Evolutionary conservation across 176 grass and related monocot genomes (phyloP), one percentile per base, ranked within the genome.

Genomic region (Oryza meyeriana): DNA sequence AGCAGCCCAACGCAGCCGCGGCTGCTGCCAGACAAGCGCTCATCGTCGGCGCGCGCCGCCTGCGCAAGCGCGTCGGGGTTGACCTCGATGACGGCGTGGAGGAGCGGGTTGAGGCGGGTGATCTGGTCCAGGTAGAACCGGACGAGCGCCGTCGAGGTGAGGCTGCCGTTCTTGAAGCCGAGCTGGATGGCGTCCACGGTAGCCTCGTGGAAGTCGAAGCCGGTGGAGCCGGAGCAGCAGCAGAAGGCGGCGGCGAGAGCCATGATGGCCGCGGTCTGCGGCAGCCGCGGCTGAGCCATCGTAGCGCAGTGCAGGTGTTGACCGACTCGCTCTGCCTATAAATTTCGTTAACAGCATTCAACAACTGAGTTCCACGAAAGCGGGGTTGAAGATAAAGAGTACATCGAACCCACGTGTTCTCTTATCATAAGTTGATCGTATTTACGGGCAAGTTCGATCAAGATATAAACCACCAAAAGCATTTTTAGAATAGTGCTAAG

Each of bases 121-220:
- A 91, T 91, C 28, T 9, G 7, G 18, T 45, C 52, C 16, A 91
- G 75, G 85, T 91, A 84, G 16, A 84, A 74, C 25, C 50, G 28
- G 44, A 82, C 79, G 10, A 95, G 85, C 12, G 79, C 83, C 12
- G 41, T 17, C 31, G 89, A 89, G 50, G 84, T 94, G 48, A 94
- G 89, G 29, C 39, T 84, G 44, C 83, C 82, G 79, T 84, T 83
- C 63, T 1, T 14, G 71, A 90, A 95, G 20, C 85, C 93, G 5
- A 34, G 79, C 22, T 90, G 90, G 75, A 94, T 87, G 72, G 34
- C 65, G 10, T 89, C 92, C 17, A 92, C 8, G 55, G 90, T 95
- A 61, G 85, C 88, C 41, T 95, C 93, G 20, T 80, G 42, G 71
- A 95, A 84, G 28, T 88, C 74, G 58, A 94, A 94, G 6, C 34